A percentile compares a stretch with the other conserved stretches of the same genome.
Evolutionary conservation across 108 stramenopile species (phyloP).

Genomic region (Skeletonema tropicum): DNA sequence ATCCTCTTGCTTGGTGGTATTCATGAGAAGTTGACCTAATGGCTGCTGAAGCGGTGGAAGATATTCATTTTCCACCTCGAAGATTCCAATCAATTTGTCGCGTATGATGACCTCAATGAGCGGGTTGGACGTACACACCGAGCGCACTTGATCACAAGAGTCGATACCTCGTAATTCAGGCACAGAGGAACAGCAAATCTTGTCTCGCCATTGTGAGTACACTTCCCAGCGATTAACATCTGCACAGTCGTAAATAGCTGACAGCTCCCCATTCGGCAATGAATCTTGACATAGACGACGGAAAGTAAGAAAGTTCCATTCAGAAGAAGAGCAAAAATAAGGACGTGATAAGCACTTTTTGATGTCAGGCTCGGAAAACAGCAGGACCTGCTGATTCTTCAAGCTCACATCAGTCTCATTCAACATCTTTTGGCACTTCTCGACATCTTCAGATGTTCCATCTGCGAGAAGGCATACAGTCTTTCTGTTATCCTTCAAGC

Average conservation of each 20-base stretch:
- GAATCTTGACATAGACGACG: slow-evolving; percentile 58
- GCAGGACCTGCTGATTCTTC: slow-evolving; percentile 17
- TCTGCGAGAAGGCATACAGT: slow-evolving; percentile 47
- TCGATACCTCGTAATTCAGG: slow-evolving; percentile 42
- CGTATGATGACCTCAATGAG: slow-evolving; percentile 42
- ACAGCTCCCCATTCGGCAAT: slow-evolving; percentile 22
- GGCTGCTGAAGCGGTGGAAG: slow-evolving; percentile 31
- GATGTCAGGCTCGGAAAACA: slow-evolving; percentile 55
- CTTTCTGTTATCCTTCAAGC: slow-evolving; percentile 53
- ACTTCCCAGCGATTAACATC: slow-evolving; percentile 40
- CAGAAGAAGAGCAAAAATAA: slow-evolving; percentile 65
- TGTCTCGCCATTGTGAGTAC: slow-evolving; percentile 40
- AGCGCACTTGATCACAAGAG: slow-evolving; percentile 22
- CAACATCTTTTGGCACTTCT: slow-evolving; percentile 15
- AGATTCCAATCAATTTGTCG: slow-evolving; percentile 31
- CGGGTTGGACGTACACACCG: slow-evolving; percentile 36
- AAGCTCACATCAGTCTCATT: slow-evolving; percentile 7
- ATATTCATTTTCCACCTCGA: slow-evolving; percentile 40
- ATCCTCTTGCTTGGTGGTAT: slow-evolving; percentile 37
- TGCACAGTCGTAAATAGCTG: slow-evolving; percentile 45
- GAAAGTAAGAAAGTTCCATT: slow-evolving; percentile 62
- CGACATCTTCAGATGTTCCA: slow-evolving; percentile 42
- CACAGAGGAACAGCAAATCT: slow-evolving; percentile 39
- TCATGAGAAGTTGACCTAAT: slow-evolving; percentile 38
- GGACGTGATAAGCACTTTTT: slow-evolving; percentile 64